Evolutionary conservation across 2,329 filamentous ascomycete species (phyloP).

Genomic region (Claviceps purpurea): DNA sequence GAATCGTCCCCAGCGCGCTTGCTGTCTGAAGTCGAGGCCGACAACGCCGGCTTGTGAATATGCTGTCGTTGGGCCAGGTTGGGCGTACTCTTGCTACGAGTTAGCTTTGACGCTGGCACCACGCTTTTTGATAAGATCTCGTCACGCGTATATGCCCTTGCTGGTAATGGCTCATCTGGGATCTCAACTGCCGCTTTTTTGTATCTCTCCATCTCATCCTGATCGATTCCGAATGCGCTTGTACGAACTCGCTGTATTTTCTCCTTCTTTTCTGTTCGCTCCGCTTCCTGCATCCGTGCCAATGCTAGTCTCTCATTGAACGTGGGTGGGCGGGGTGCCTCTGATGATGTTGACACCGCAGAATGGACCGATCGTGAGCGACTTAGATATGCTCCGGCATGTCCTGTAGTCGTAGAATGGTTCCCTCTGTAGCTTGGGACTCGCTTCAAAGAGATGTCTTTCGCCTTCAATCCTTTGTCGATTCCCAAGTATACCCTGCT

Average conservation of each 20-base stretch:
- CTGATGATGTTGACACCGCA: conserved; percentile 12
- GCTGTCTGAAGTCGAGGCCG: neutral
- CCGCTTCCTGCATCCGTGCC: conserved; percentile 43
- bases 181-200: conserved; percentile 44
- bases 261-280: conserved; percentile 35
- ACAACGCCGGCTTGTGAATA: conserved; percentile 9
- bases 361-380: conserved; percentile 27
- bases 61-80: conserved; percentile 11
- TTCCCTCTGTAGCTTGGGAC: conserved; percentile 36
- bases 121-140: conserved; percentile 36
- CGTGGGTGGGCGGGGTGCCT: conserved; percentile 31
- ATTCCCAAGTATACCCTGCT: conserved; percentile 72
- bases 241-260: conserved; percentile 40
- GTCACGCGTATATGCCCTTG: conserved; percentile 47
- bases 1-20: conserved; percentile 6
- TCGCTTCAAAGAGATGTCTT: conserved; percentile 73
- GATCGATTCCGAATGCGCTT: conserved; percentile 42
- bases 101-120: conserved; percentile 15
- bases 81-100: conserved; percentile 31
- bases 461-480: conserved; percentile 70
- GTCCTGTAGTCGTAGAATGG: conserved; percentile 8
- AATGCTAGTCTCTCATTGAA: conserved; percentile 83
- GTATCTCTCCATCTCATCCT: conserved; percentile 45
- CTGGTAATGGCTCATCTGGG: conserved; percentile 31
- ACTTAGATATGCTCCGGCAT: conserved; percentile 28